Conservation (phyloP, 78 protist species). For the Speleostelium caveatum region DNA sequence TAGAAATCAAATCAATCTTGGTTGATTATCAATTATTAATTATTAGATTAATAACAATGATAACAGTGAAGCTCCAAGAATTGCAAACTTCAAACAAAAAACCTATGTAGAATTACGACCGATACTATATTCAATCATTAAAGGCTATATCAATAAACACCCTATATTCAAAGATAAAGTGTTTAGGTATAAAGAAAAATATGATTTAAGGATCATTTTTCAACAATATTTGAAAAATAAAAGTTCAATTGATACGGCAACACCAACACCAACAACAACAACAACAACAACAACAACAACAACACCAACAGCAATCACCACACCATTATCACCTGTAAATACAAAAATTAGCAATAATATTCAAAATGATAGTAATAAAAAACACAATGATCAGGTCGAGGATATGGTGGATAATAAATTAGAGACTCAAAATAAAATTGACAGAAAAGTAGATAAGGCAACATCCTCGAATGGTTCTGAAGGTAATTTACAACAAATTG, state of each 20-base stretch:
- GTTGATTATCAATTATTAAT: too few species aligned
- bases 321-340: neutral
- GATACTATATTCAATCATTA: neutral
- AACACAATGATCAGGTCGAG: neutral
- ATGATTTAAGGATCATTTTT: neutral
- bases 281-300: neutral
- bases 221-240: neutral
- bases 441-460: neutral
- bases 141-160: too few species aligned
- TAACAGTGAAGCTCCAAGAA: too few species aligned
- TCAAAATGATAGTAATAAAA: neutral
- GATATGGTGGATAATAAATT: neutral
- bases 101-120: neutral
- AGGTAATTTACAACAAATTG: neutral
- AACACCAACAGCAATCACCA: neutral
- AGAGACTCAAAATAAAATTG: neutral
- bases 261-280: neutral
- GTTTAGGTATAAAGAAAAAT: neutral
- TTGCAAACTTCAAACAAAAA: neutral
- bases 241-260: neutral
- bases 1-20: too few species aligned
- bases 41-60: too few species aligned
- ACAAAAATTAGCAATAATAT: neutral
- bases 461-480: neutral
- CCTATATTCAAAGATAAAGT: neutral